Evolutionary conservation across 257 asterid species (phyloP).

Genomic region (Misopates orontium): DNA sequence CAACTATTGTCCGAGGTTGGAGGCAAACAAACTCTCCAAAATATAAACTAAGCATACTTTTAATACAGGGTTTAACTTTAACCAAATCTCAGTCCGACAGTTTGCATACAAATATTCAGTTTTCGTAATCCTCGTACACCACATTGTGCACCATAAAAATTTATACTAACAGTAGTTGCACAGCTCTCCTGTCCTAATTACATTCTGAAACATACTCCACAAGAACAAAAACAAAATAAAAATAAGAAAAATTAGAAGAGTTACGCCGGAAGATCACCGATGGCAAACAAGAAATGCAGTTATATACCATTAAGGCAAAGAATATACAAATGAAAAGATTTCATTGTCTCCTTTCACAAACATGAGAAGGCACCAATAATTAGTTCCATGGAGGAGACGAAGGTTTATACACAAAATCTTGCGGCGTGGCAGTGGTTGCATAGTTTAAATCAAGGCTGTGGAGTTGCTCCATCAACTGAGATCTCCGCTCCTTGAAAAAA

Average conservation of each 20-base stretch:
- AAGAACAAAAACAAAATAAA: constrained; percentile 22
- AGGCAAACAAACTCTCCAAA: not conserved
- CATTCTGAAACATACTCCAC: constrained; percentile 29
- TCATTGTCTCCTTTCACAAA: constrained; percentile 12
- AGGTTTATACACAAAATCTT: constrained; percentile 61
- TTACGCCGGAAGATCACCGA: constrained; percentile 12
- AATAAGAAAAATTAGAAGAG: not conserved
- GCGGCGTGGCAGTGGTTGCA: constrained; percentile 59
- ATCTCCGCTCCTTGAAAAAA: constrained; percentile 92
- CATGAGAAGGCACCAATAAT: constrained; percentile 23
- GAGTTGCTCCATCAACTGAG: constrained; percentile 98
- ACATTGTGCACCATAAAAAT: not conserved
- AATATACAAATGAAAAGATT: constrained; percentile 41
- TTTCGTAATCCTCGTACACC: constrained; percentile 5
- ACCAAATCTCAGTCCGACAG: not conserved
- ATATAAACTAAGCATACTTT: not conserved
- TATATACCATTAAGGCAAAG: constrained; percentile 39
- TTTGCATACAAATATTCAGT: constrained; percentile 15
- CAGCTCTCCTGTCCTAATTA: constrained; percentile 27
- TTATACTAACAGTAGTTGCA: constrained; percentile 24
- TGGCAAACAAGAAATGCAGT: constrained; percentile 22
- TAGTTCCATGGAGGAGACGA: constrained; percentile 90
- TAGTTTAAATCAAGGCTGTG: constrained; percentile 75
- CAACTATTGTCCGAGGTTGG: not conserved
- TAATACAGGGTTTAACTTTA: not conserved